phyloP scores from a whole-genome alignment of 164 flowering plant species.

The Aristolochia contorta region DNA sequence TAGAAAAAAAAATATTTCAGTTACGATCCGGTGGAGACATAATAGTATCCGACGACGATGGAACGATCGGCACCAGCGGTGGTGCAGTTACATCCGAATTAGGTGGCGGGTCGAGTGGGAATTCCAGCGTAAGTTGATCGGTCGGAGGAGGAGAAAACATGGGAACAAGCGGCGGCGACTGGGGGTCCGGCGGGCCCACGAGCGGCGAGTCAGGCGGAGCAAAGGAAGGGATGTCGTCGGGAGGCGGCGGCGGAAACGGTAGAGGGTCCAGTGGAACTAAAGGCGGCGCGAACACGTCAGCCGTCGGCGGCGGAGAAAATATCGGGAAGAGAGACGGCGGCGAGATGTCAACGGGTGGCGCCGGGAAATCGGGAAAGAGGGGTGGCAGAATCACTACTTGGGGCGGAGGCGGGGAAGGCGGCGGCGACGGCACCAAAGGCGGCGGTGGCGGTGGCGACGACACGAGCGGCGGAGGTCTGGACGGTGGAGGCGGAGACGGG shows the following conservation, averaged over 20 bases:
- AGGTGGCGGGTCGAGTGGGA: not conserved
- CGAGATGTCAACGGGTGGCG: slow-evolving; percentile 7
- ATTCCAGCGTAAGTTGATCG: not conserved
- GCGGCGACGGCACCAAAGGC: slow-evolving; percentile 2
- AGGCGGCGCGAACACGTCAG: not conserved
- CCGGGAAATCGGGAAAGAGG: slow-evolving; percentile 4
- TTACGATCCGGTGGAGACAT: too few relatives aligned
- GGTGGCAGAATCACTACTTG: slow-evolving; percentile 4
- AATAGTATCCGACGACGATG: too few relatives aligned
- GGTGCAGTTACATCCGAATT: too few relatives aligned
- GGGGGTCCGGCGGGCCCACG: not conserved
- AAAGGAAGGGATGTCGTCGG: not conserved
- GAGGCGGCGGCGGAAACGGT: not conserved
- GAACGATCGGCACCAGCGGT: too few relatives aligned
- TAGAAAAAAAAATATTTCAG: too few relatives aligned
- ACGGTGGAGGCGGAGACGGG: not conserved
- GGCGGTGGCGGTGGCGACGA: slow-evolving; percentile 7
- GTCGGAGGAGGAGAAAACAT: not conserved
- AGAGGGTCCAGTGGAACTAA: not conserved
- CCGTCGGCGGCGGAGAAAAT: slow-evolving; percentile 1
- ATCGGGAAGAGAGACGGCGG: not conserved
- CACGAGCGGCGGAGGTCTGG: slow-evolving; percentile 5
- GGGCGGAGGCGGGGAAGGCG: slow-evolving; percentile 20
- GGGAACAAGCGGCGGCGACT: not conserved
- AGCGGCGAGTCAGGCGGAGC: not conserved